Evolutionary conservation across 495 filamentous ascomycete genomes (phyloP), one percentile per base, ranked within the genome.

Genomic region (Chaetomium cochliodes): DNA sequence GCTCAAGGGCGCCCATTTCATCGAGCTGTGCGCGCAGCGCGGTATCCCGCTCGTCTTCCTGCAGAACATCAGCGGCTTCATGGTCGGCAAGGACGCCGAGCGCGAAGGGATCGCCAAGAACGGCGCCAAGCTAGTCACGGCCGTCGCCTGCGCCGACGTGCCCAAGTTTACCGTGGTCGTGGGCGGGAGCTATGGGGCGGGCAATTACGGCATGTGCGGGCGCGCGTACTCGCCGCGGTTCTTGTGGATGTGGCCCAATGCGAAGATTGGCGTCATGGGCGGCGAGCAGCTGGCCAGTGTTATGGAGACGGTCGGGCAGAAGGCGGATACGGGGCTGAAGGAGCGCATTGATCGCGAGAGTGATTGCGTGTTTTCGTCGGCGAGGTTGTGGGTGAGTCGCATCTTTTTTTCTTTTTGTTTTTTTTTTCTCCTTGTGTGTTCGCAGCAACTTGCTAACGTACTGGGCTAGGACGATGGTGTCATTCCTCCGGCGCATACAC

Each of bases 161-260:
- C 96, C 94, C 65, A 98, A 98, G 75, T 94, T 98, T 70, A 98
- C 94, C 0, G 90, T 98, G 6, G 91, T 98, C 0, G 87, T 98
- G 28, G 94, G 94, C 5, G 88, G 89, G 12, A 92, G 88, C 75
- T 97, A 98, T 77, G 96, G 85, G 61, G 85, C 85, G 3, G 85
- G 85, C 13, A 88, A 88, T 72, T 88, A 88, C 64, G 85, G 85
- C 56, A 88, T 88, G 85, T 88, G 92, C 77, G 94, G 94, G n/a
- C 87, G 94, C 50, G 96, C 94, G 2, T 98, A 97, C 77, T 85
- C 85, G 5, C 94, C 94, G 0, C 80, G 93, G 15, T 89, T 98
- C 72, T 77, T 98, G 62, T 98, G 91, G 87, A 96, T 94, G 86
- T 98, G 94, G 94, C 96, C 94, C 16, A 97, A 96, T 70, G 92